Evolutionary conservation across 192 early-diverging fungal genomes (phyloP), one percentile per base, ranked within the genome.

Genomic region (Coemansia sp.): DNA sequence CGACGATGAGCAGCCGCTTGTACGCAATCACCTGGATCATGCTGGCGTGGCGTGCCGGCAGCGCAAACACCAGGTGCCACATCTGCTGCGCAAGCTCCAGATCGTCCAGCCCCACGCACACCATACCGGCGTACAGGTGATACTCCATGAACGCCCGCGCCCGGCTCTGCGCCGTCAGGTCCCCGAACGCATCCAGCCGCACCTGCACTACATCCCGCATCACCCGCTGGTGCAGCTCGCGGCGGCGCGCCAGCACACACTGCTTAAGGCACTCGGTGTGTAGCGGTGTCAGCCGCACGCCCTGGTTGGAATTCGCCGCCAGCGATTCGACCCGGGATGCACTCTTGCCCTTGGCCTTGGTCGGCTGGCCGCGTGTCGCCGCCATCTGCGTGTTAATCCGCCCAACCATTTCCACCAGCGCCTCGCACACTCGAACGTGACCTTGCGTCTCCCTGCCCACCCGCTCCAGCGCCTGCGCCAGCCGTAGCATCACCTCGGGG

Each of bases 41-140:
- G 48, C 73, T 76, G n/a, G 50, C 47, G 30, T 64, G 44, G 17
- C 42, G 41, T 5, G 62, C 41, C 1, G 73, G 67, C 38, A 76
- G 34, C 9, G 73, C 67, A 58, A 76, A 66, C 6, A 65, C 58
- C 32, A 64, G 50, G 50, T 49, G 21, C 73, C 66, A 76, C 62
- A 64, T 47, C 4, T 26, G 44, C 52, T 50, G 27, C 11, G 73
- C 73, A 40, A 34, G 38, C 11, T 47, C 59, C 26, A 35, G 15
- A 9, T 36, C 52, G 2, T 58, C 62, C 15, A 59, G 27, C 5
- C 58, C 55, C 8, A 51, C 55, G n/a, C 39, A 55, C n/a, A 76
- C 67, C 73, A 76, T 76, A 29, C 73, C 67, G 10, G 54, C 67
- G 30, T 76, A 70, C 34, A 51, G 21, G 46, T 49, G 40, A 47